Evolutionary conservation across 331 rosid genomes (phyloP), one percentile per base, ranked within the genome.

Genomic region (Malus hybrid): DNA sequence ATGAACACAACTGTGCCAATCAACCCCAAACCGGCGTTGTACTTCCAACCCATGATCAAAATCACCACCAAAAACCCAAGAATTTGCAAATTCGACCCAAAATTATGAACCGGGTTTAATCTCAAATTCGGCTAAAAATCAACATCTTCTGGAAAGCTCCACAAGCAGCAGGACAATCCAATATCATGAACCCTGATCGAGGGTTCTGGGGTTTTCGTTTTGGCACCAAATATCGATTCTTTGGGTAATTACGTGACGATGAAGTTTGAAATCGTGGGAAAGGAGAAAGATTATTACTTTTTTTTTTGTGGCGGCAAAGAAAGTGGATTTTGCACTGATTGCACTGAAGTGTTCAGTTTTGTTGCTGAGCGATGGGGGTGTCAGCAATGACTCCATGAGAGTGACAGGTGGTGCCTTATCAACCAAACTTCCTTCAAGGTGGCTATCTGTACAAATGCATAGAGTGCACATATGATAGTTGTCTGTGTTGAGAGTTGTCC

Each of bases 21-120:
- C 67, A 88, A 79, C 20, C 86, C 92, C 79, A 91, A 80, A 44
- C 93, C 96, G 15, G 80, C 80, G 44, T 74, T 69, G 75, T 88
- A 87, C 73, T 61, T 85, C 90, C 87, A 87, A 67, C 83, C 90
- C 96, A 91, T 91, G 66, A 74, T 75, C 76, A 22, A 73, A 24
- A 71, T 28, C 69, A 63, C 28, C 60, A 31, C 33, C 34, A 7
- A 77, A 52, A 12, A 31, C 39, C 22, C 71, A 22, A 59, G 19
- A 65, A 29, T 10, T 19, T 15, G 14, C 24, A 72, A 13, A 6
- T 28, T 22, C 57, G 59, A 28, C 48, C 36, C 70, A 10, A 71
- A 59, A 12, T 10, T 19, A 22, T 9, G n/a, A 60, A 52, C 50
- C 61, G 77, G 75, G 68, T 48, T 31, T 57, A 54, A 28, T 72